Evolutionary conservation across 495 filamentous ascomycete genomes (phyloP), one percentile per base, ranked within the genome.

Genomic region (Xylaria longipes): DNA sequence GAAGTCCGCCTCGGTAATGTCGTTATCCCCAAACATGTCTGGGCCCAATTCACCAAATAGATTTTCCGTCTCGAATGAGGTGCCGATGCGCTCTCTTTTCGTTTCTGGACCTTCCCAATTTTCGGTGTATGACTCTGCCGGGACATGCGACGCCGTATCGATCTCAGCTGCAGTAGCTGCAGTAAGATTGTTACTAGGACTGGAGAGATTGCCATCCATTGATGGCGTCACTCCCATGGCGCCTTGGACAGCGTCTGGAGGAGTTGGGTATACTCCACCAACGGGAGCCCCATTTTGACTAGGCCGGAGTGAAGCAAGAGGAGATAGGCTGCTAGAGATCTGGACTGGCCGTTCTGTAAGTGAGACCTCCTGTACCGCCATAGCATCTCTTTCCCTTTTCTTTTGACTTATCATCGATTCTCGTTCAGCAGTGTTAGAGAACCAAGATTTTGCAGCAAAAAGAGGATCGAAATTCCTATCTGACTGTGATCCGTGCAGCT

Each of bases 1-100:
- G 80, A 97, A 97, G 77, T 97, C 94, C 3, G 90, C 91, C 70
- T 97, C 94, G 2, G 93, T 95, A 25, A 97, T 89, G n/a, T 91
- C 92, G 73, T 89, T 91, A 27, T 90, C 86, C 27, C 89, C 93
- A 79, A 97, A 97, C 69, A 95, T 88, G 77, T 92, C 91, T 37
- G 89, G 91, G 48, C 89, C 89, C 39, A 92, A 84, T 64, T 93
- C 91, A 11, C 87, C 91, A 74, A 91, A 93, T 2, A 93, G 81
- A 73, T 92, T 90, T 39, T 91, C 89, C 33, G 89, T 84, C 35
- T 86, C 84, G 39, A 85, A 83, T 20, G 75, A 72, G 14, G 69
- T 64, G 33, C 77, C 68, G 73, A 81, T 63, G 73, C 86, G 73
- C 50, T 71, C 69, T 58, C 69, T 52, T 50, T 84, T 84, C 7